Evolutionary conservation across 139 green algal genomes (phyloP).

Genomic region (Asterochloris erici): DNA sequence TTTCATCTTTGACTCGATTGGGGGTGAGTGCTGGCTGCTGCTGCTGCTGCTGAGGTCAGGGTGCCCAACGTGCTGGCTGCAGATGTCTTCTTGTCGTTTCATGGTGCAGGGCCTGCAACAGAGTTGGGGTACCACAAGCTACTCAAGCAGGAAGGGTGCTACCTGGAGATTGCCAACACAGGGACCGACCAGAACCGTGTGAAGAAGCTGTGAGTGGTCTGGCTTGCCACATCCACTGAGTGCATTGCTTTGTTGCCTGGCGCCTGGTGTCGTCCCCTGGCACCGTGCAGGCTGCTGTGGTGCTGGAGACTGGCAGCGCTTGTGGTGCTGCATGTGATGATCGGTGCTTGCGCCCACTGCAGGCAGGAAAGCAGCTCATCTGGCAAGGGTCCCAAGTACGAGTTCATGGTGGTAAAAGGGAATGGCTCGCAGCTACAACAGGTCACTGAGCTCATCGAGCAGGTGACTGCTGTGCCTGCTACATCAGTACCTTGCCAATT

Average conservation of each 20-base stretch:
- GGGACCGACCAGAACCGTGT: background rate
- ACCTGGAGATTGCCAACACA: slow-evolving; percentile 12
- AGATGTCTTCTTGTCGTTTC: no score
- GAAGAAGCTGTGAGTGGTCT: background rate
- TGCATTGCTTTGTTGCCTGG: no score
- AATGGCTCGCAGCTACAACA: slow-evolving; percentile 13
- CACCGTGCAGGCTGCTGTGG: no score
- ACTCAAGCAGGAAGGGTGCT: background rate
- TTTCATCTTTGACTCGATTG: slow-evolving; percentile 10
- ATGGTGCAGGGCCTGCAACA: slow-evolving; percentile 1
- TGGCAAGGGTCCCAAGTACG: slow-evolving; percentile 12
- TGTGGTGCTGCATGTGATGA: background rate
- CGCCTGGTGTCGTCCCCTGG: background rate
- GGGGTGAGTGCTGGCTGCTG: background rate
- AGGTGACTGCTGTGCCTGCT: background rate
- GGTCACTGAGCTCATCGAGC: slow-evolving; percentile 2
- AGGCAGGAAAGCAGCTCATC: background rate
- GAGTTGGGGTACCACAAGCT: slow-evolving; percentile 15
- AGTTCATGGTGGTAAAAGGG: slow-evolving; percentile 4
- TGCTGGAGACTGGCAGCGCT: background rate
- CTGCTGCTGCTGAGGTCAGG: no score
- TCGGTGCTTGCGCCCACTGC: background rate
- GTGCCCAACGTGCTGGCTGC: no score
- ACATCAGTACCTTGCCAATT: background rate
- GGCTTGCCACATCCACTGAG: background rate